phyloP scores from a whole-genome alignment of 2,329 filamentous ascomycete genomes.

The Ceratocystis albifundus region DNA sequence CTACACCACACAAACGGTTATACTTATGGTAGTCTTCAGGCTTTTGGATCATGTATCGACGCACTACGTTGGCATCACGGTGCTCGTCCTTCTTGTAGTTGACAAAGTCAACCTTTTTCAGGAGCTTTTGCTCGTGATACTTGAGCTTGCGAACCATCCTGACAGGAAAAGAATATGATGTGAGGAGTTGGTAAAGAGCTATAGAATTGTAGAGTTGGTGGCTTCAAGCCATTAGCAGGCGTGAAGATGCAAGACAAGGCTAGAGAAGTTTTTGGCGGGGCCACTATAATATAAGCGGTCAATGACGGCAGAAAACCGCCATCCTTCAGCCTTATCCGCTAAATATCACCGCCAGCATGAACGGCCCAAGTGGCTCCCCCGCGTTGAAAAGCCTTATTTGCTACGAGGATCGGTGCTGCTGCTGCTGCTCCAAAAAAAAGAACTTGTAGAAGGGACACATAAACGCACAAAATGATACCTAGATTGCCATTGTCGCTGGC shows the following conservation, averaged over 20 bases:
- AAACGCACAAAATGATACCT: slow-evolving; percentile 9
- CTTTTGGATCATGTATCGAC: slow-evolving; percentile 85
- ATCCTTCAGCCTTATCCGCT: background rate
- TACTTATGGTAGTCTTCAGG: slow-evolving; percentile 68
- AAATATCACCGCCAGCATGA: slow-evolving; percentile 1
- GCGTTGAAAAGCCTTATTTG: background rate
- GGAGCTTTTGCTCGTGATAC: slow-evolving; percentile 90
- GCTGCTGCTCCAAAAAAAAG: background rate
- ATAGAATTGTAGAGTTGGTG: background rate
- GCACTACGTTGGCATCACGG: slow-evolving; percentile 65
- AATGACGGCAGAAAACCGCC: slow-evolving; percentile 15
- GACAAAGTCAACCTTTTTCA: slow-evolving; percentile 87
- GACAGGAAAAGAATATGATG: slow-evolving; percentile 19
- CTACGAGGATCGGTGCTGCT: background rate
- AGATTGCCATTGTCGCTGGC: slow-evolving; percentile 16
- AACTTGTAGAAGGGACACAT: background rate
- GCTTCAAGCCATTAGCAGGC: background rate
- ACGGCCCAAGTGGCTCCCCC: background rate
- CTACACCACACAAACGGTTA: slow-evolving; percentile 55
- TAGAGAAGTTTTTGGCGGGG: slow-evolving; percentile 23
- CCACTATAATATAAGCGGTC: slow-evolving; percentile 15
- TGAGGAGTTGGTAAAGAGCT: background rate
- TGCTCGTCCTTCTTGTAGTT: slow-evolving; percentile 87
- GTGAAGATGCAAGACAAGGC: background rate
- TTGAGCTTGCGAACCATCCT: slow-evolving; percentile 92